Base-by-base conservation (phyloP, 352 stramenopile genomes). In the Phytopythium montanum region DNA sequence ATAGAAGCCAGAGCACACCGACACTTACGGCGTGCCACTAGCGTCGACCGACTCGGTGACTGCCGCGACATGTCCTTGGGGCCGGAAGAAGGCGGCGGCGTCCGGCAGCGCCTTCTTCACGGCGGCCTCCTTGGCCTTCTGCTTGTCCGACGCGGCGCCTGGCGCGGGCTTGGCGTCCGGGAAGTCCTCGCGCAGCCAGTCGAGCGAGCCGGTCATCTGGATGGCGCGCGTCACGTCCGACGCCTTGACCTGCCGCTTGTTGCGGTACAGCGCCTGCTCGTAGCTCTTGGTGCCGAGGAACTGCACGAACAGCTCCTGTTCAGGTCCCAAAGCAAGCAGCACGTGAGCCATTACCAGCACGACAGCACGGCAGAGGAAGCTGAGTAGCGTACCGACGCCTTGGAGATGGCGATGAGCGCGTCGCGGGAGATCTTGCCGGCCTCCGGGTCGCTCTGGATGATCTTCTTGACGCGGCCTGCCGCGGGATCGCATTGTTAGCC, bases 391-490 rank as follows among this genome's bases (percentile, higher is more conserved):
- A 92, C 95, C 33, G 94, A 92, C 0, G 90, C 91, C 69, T 98
- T 98, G 33, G 90, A 76, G 53, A 98, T 95, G 3, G 97, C 81
- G 42, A 97, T 69, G 5, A 96, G 71, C 5, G 92, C 92, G 68
- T 98, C 94, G 39, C 95, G 97, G 21, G 88, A 97, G 23, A 98
- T 69, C 28, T 94, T 95, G 38, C 82, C 78, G 3, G 97, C 80
- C 54, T 98, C 92, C 1, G 91, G 87, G 69, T 98, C 94, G 39
- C 93, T 88, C 68, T 97, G 92, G 46, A 96, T 83, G 67, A 98
- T 97, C 59, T 97, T 97, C 56, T 94, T 90, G 60, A 98, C 92
- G 25, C 95, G 81, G 34, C 78, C 90, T 69, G 76, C 9, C 29
- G 71, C 64, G 60, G 33, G 33, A 3, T 38, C 33, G 5, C 33